phyloP scores from a whole-genome alignment of 371 early-diverging fungal species.

The Haplosporangium sp. region DNA sequence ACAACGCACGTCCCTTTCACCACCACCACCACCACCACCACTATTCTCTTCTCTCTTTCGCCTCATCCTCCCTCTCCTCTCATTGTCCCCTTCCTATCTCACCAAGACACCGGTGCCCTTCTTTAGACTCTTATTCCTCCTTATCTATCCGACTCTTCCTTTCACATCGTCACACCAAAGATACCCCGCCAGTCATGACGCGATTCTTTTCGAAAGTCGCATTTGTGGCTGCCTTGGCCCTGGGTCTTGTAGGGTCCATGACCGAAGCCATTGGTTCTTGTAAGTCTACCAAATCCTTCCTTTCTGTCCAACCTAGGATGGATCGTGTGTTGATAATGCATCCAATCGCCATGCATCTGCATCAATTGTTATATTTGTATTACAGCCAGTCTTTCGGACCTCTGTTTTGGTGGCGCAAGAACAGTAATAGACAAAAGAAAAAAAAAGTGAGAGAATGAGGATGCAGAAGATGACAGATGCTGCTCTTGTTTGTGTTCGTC shows the following conservation, averaged over 20 bases:
- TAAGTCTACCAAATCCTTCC: slow-evolving; percentile 11
- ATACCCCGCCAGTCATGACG: slow-evolving; percentile 13
- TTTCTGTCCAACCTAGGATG: too few species aligned
- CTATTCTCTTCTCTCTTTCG: neutral
- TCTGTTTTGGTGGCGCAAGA: too few species aligned
- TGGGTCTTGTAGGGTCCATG: slow-evolving; percentile 25
- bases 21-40: too few species aligned
- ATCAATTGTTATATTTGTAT: too few species aligned
- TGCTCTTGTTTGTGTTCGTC: too few species aligned
- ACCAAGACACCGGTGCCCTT: slow-evolving; percentile 35
- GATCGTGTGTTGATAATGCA: too few species aligned
- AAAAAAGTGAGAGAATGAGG: too few species aligned
- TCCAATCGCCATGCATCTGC: too few species aligned
- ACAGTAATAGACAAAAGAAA: too few species aligned
- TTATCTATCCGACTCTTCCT: neutral
- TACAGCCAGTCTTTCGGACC: too few species aligned
- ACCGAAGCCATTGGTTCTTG: slow-evolving; percentile 32
- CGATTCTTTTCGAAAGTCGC: slow-evolving; percentile 32
- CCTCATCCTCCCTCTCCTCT: neutral
- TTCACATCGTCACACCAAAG: slow-evolving; percentile 1
- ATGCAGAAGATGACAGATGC: too few species aligned
- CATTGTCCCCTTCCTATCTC: slow-evolving; percentile 23
- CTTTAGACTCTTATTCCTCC: neutral
- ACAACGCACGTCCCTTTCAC: too few species aligned
- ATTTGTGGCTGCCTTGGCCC: slow-evolving; percentile 29